These are phyloP conservation scores for Ochetophila trinervis DNA, from an alignment of 306 rosid species.

Conservation along the genomic window DNA sequence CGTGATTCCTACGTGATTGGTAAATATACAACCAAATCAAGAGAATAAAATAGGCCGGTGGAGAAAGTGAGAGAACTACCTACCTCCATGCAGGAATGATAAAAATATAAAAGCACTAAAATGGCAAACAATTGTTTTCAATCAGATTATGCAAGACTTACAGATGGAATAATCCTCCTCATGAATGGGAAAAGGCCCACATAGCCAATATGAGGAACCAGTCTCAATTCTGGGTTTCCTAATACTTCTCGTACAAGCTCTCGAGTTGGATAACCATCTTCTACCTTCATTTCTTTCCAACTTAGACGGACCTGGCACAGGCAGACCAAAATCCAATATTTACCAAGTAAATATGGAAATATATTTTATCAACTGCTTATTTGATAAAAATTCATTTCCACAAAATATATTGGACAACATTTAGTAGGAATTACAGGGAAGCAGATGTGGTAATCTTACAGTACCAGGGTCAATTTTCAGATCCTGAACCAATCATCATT, in stretches of 20 bases:
- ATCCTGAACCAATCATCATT: conserved; percentile 3
- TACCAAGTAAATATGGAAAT: conserved; percentile 10
- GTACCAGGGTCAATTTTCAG: background rate
- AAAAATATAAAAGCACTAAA: background rate
- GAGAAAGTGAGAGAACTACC: background rate
- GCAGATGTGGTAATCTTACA: background rate
- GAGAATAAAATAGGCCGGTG: background rate
- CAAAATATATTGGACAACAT: background rate
- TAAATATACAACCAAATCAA: background rate
- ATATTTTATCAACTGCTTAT: background rate
- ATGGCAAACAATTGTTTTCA: conserved; percentile 5
- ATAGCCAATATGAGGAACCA: conserved; percentile 88
- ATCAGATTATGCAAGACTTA: conserved; percentile 39
- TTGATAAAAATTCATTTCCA: too few species aligned
- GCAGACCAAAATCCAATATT: conserved; percentile 4
- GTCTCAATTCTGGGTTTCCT: conserved; percentile 59
- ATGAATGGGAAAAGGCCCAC: conserved; percentile 80
- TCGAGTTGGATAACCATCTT: conserved; percentile 43
- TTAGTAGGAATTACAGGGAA: background rate
- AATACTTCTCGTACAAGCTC: conserved; percentile 65
- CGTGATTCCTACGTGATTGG: conserved; percentile 56
- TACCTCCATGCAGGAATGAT: background rate
- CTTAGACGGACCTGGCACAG: conserved; percentile 64
- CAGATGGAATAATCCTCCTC: conserved; percentile 78
- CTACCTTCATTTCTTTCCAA: conserved; percentile 60